Evolutionary conservation across 73 alveolate species (phyloP).

Genomic region (Paramecium biaurelia): DNA sequence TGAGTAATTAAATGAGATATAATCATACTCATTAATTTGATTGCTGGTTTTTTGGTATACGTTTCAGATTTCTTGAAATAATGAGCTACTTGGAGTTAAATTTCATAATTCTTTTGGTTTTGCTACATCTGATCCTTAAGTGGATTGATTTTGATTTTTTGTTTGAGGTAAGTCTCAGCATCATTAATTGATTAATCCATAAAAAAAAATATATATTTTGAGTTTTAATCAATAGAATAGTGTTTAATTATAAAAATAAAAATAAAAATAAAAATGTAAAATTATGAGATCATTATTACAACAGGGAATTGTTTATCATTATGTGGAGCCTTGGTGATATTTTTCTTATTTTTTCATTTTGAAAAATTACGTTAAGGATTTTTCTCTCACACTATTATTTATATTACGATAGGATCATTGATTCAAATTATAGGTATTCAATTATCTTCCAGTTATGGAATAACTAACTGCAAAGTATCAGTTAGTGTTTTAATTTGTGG

Average conservation of each 20-base stretch:
- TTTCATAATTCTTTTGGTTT: background rate
- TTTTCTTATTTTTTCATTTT: background rate
- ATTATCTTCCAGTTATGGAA: background rate
- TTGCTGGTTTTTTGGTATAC: background rate
- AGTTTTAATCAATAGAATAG: background rate
- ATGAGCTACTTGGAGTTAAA: background rate
- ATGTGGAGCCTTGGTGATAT: background rate
- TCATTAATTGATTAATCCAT: background rate
- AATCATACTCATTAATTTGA: background rate
- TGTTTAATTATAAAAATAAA: background rate
- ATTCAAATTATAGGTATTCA: background rate
- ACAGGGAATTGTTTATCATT: background rate
- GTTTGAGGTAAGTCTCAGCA: background rate
- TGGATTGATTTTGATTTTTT: background rate
- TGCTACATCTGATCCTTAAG: background rate
- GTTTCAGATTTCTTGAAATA: background rate
- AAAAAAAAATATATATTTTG: background rate
- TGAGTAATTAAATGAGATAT: background rate
- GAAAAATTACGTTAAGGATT: background rate
- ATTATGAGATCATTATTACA: background rate
- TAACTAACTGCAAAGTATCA: background rate
- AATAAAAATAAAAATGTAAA: background rate
- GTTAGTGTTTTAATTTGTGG: background rate
- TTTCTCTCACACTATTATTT: background rate
- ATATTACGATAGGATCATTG: background rate